Evolutionary conservation across 495 filamentous ascomycete species (phyloP).

Genomic region (Talaromyces wortmannii): DNA sequence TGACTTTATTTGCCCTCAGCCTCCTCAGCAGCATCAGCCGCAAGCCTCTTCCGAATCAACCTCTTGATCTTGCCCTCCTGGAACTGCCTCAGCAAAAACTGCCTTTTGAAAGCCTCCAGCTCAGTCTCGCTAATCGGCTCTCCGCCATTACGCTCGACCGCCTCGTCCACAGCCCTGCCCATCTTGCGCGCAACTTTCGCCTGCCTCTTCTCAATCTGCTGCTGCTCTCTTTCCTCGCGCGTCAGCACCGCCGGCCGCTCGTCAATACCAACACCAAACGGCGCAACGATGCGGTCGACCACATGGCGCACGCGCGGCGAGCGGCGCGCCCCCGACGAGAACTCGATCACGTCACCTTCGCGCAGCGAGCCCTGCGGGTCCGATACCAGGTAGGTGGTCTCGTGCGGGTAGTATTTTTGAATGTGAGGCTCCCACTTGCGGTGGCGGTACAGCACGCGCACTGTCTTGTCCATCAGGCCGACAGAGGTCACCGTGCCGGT

Average conservation of each 20-base stretch:
- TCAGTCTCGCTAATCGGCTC: constrained; percentile 7
- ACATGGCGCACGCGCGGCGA: constrained; percentile 66
- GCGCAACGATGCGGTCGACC: constrained; percentile 69
- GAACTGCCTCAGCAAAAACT: constrained; percentile 4
- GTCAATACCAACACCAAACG: constrained; percentile 56
- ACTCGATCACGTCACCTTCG: constrained; percentile 73
- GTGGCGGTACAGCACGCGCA: constrained; percentile 30
- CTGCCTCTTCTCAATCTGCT: constrained; percentile 37
- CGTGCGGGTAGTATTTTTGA: constrained; percentile 34
- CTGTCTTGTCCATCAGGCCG: constrained; percentile 39
- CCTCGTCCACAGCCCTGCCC: constrained; percentile 11
- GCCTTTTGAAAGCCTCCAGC: neutral
- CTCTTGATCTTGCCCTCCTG: constrained; percentile 20
- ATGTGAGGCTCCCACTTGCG: constrained; percentile 29
- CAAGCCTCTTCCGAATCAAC: constrained; percentile 14
- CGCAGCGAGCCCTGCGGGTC: constrained; percentile 70
- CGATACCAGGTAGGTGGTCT: constrained; percentile 52
- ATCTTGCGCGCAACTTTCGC: constrained; percentile 44
- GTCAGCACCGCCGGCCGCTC: constrained; percentile 58
- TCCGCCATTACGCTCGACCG: constrained; percentile 6
- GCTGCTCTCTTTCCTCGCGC: constrained; percentile 50
- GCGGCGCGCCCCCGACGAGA: constrained; percentile 58
- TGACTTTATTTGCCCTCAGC: neutral
- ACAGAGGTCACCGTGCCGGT: constrained; percentile 39
- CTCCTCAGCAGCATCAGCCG: neutral